A percentile compares a stretch with the other conserved stretches of the same genome.
phyloP scores from a whole-genome alignment of 169 alveolate genomes.

The Plasmodium vinckei region DNA sequence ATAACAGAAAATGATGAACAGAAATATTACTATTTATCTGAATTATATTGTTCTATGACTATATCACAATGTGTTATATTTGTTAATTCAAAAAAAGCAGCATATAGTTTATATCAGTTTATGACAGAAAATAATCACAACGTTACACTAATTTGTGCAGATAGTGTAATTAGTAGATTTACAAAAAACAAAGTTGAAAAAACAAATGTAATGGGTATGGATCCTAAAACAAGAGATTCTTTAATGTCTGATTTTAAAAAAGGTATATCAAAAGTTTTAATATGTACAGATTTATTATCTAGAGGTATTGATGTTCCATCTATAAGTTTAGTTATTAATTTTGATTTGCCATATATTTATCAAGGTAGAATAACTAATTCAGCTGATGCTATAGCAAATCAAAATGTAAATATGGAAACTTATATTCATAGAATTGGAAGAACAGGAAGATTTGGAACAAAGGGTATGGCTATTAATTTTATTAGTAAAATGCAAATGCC shows the following conservation, averaged over 20 bases:
- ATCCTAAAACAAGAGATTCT: slow-evolving; percentile 94
- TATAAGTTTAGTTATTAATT: slow-evolving; percentile 95
- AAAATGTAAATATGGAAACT: slow-evolving; percentile 85
- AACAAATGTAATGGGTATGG: slow-evolving; percentile 91
- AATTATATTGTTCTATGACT: slow-evolving; percentile 95
- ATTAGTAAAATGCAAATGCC: slow-evolving; percentile 80
- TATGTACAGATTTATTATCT: slow-evolving; percentile 97
- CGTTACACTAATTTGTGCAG: slow-evolving; percentile 76
- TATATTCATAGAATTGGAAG: slow-evolving; percentile 98
- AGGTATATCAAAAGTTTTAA: slow-evolving; percentile 96
- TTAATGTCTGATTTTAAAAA: slow-evolving; percentile 96
- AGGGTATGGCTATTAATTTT: slow-evolving; percentile 96
- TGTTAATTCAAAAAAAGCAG: slow-evolving; percentile 96
- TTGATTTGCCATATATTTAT: slow-evolving; percentile 92
- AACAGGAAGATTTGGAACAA: slow-evolving; percentile 97
- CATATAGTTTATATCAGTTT: slow-evolving; percentile 92
- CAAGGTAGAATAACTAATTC: slow-evolving; percentile 78
- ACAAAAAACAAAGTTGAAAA: slow-evolving; percentile 79
- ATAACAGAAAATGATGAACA: slow-evolving; percentile 92
- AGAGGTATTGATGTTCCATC: slow-evolving; percentile 99
- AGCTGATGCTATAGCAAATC: not conserved
- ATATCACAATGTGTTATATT: slow-evolving; percentile 97
- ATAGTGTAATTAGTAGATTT: slow-evolving; percentile 72
- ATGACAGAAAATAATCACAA: slow-evolving; percentile 86
- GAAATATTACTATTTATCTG: slow-evolving; percentile 93